Evolutionary conservation across 1,284 basidiomycete species (phyloP).

Genomic region (Pisolithus thermaeus): DNA sequence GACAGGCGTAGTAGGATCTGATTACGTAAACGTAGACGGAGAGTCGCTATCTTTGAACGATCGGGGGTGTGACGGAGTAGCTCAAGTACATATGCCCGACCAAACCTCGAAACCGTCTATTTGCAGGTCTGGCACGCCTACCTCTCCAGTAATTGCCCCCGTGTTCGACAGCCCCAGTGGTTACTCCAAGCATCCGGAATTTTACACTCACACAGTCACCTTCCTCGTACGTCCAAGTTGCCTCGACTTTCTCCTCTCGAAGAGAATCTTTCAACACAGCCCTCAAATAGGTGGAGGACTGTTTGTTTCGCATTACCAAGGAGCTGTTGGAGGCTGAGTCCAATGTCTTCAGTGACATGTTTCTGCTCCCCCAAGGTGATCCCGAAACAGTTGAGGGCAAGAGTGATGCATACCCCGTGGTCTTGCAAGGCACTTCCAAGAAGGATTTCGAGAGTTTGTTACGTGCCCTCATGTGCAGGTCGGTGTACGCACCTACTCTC

Average conservation of each 20-base stretch:
- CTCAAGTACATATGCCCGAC: no score
- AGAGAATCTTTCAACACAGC: neutral
- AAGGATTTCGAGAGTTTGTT: neutral
- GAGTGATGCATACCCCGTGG: constrained; percentile 3
- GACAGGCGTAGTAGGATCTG: no score
- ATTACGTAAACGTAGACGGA: no score
- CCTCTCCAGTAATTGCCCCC: no score
- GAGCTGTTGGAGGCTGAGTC: constrained; percentile 1
- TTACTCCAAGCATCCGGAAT: neutral
- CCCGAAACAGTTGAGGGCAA: neutral
- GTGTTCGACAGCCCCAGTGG: neutral
- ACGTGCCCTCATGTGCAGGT: constrained; percentile 3
- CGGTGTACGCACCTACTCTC: neutral
- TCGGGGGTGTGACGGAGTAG: no score
- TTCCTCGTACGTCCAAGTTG: constrained; percentile 1
- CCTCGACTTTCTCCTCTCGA: neutral
- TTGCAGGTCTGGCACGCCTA: no score
- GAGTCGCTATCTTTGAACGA: no score
- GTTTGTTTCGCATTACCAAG: constrained; percentile 4
- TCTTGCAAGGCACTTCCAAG: constrained; percentile 1
- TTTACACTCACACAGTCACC: constrained; percentile 5
- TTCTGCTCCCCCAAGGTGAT: constrained; percentile 1
- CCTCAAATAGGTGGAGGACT: constrained; percentile 2
- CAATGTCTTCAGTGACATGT: constrained; percentile 7
- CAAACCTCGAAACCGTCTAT: no score